Evolutionary conservation across 805 yeast species (phyloP).

Genomic region (Cyberlindnera lachancei): DNA sequence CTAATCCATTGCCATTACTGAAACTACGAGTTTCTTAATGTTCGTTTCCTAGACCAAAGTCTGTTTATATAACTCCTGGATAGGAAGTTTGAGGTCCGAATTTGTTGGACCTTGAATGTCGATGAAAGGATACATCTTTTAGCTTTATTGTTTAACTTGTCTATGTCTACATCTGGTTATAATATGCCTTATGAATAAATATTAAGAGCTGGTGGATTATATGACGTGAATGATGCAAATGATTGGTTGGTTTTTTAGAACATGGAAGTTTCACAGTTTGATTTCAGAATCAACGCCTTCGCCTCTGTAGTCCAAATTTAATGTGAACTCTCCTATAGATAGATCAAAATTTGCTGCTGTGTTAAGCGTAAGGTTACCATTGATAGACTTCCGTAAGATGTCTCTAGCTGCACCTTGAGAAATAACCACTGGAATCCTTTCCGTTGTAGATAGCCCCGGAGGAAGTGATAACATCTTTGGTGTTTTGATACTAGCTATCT

Average conservation of each 20-base stretch:
- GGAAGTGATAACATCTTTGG: slow-evolving; percentile 37
- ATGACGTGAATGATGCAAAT: too few species aligned
- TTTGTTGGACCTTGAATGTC: slow-evolving; percentile 24
- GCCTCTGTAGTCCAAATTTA: slow-evolving; percentile 40
- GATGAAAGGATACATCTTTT: slow-evolving; percentile 23
- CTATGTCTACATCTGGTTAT: too few species aligned
- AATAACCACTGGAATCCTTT: slow-evolving; percentile 41
- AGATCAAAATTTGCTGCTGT: slow-evolving; percentile 37
- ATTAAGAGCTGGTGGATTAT: too few species aligned
- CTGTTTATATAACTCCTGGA: slow-evolving; percentile 19
- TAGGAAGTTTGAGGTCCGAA: slow-evolving; percentile 26
- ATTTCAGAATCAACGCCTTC: slow-evolving; percentile 35
- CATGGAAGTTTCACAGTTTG: slow-evolving; percentile 21
- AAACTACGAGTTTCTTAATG: slow-evolving; percentile 23
- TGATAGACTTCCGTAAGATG: slow-evolving; percentile 40
- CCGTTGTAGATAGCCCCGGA: slow-evolving; percentile 46
- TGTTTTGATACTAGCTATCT: slow-evolving; percentile 37
- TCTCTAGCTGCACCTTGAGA: slow-evolving; percentile 39
- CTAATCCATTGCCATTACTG: slow-evolving; percentile 26
- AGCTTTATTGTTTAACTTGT: not conserved
- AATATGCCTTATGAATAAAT: too few species aligned
- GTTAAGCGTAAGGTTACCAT: slow-evolving; percentile 42
- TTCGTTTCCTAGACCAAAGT: slow-evolving; percentile 22
- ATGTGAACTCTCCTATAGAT: slow-evolving; percentile 30
- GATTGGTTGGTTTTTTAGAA: too few species aligned